Percentiles rank a stretch among this genome's conserved stretches.
These are phyloP conservation scores for Betula pendula DNA, from an alignment of 306 rosid species.

Conservation along the genomic window DNA sequence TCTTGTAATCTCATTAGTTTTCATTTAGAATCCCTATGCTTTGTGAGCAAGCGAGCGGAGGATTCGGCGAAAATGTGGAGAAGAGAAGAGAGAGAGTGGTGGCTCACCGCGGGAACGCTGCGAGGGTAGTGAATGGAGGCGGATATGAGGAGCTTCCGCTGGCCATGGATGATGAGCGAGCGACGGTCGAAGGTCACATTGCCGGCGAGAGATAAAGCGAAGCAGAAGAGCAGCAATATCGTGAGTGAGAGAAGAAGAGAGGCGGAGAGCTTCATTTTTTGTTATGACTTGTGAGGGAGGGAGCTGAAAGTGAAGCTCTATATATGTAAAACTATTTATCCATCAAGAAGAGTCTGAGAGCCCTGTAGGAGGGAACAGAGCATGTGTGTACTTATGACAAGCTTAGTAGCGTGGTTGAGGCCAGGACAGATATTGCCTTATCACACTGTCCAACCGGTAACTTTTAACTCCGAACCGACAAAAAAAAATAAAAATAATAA, in stretches of 20 bases:
- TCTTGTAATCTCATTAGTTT: neutral
- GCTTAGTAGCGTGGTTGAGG: no score
- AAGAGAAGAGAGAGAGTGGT: neutral
- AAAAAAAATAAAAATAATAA: no score
- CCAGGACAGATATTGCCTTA: neutral
- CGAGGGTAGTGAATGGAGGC: constrained; percentile 96
- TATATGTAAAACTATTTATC: neutral
- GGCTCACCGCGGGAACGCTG: constrained; percentile 78
- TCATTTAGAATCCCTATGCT: neutral
- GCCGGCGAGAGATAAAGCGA: constrained; percentile 21
- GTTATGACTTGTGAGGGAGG: neutral
- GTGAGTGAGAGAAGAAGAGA: neutral
- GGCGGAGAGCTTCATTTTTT: constrained; percentile 31
- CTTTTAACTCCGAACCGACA: no score
- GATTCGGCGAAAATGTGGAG: neutral
- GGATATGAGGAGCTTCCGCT: constrained; percentile 80
- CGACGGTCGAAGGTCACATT: constrained; percentile 83
- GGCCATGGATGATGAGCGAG: constrained; percentile 74
- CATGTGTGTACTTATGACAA: constrained; percentile 13
- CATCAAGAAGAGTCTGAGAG: no score
- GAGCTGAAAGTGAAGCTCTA: constrained; percentile 10
- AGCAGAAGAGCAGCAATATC: constrained; percentile 4
- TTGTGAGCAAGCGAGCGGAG: neutral
- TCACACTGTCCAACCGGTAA: neutral
- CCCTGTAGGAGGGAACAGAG: constrained; percentile 14